A percentile compares a stretch with the other conserved stretches of the same genome.
These are phyloP conservation scores for Nemania sp. DNA, from an alignment of 2,329 filamentous ascomycete genomes.

Conservation along the genomic window DNA sequence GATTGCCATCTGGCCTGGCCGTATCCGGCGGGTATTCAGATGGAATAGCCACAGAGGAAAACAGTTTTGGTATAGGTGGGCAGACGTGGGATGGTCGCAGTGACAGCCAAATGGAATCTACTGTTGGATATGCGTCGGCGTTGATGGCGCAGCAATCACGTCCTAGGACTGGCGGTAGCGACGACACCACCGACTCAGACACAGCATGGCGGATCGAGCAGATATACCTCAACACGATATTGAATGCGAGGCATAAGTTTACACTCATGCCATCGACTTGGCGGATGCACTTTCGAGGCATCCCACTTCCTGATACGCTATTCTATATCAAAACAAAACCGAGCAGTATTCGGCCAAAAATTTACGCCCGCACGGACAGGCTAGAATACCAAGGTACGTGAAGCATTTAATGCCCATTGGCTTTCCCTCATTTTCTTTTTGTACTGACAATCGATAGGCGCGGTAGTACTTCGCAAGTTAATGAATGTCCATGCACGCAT, in stretches of 20 bases:
- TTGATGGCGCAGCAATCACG: background rate
- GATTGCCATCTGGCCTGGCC: background rate
- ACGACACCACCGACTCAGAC: constrained; percentile 15
- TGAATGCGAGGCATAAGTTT: constrained; percentile 37
- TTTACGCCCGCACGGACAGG: constrained; percentile 35
- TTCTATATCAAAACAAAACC: constrained; percentile 36
- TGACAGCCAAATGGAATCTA: background rate
- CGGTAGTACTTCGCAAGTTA: constrained; percentile 32
- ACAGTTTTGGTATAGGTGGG: background rate
- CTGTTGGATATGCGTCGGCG: background rate
- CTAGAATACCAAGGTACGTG: constrained; percentile 38
- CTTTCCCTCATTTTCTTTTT: no score
- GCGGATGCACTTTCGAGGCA: constrained; percentile 38
- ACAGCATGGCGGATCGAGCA: constrained; percentile 36
- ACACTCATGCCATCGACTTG: constrained; percentile 40
- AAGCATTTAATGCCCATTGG: background rate
- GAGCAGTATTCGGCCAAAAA: constrained; percentile 34
- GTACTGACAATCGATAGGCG: constrained; percentile 28
- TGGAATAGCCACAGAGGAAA: background rate
- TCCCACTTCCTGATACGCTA: constrained; percentile 37
- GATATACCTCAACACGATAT: constrained; percentile 34
- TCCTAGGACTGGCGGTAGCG: background rate
- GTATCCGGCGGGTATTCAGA: background rate
- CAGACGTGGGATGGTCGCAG: background rate
- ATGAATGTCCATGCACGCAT: constrained; percentile 35